Percentiles rank a stretch among this genome's conserved stretches.
These are phyloP conservation scores for Tetrapisispora phaffii DNA, from an alignment of 805 yeast species.

Conservation along the genomic window DNA sequence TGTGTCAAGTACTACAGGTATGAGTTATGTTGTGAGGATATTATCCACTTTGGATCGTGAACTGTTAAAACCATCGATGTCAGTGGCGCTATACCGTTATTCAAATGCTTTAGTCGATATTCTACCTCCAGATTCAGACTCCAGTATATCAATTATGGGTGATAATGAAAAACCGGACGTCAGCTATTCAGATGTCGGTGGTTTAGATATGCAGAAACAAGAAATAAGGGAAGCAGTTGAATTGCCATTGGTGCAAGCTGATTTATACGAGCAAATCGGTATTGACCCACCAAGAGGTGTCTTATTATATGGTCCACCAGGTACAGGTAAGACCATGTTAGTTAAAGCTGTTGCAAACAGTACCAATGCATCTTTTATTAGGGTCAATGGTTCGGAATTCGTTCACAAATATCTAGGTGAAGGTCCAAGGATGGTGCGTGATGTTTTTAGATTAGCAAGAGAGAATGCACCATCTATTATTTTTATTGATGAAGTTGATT, in stretches of 20 bases:
- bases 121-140: constrained; percentile 97
- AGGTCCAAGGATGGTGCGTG: constrained; percentile 99
- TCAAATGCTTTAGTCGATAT: constrained; percentile 96
- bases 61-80: constrained; percentile 83
- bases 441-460: constrained; percentile 91
- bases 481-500: constrained; percentile 97
- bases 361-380: constrained; percentile 89
- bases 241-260: constrained; percentile 90
- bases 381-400: constrained; percentile 96
- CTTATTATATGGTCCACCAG: constrained; percentile 96
- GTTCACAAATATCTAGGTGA: constrained; percentile 98
- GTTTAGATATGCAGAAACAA: constrained; percentile 97
- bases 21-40: constrained; percentile 92
- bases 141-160: constrained; percentile 88
- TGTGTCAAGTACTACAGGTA: constrained; percentile 95
- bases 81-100: constrained; percentile 96
- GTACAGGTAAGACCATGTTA: constrained; percentile 98
- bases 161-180: constrained; percentile 89
- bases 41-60: constrained; percentile 92
- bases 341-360: constrained; percentile 98
- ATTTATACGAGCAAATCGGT: constrained; percentile 92
- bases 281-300: constrained; percentile 99
- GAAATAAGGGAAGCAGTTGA: constrained; percentile 98
- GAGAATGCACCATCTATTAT: constrained; percentile 96
- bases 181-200: constrained; percentile 96